Evolutionary conservation across 768 basidiomycete species (phyloP), one percentile per base, ranked within the genome.

Genomic region (Leccinum disarticulatum): DNA sequence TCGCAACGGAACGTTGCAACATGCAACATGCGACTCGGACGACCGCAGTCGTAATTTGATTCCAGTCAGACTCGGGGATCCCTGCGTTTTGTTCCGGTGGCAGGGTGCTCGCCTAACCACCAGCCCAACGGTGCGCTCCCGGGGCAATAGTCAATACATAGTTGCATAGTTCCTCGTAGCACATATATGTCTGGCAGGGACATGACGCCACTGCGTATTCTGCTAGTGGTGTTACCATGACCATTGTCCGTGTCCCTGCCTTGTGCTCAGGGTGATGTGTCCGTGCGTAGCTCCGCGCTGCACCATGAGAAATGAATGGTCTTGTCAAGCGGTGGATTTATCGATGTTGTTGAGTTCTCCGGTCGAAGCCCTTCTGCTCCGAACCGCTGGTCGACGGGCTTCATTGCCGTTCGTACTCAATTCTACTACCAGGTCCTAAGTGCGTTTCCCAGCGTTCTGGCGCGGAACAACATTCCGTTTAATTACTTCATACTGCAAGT

Each of bases 171-270:
- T 53, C 57, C 53, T 53, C 25, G 53, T 63, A 50, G 13, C 33
- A 35, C 33, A 35, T 30, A 55, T 52, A 25, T 51, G 50, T 58
- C 47, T 48, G 5, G 17, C 57, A 61, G 67, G 57, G 65, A 43
- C 64, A 61, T 61, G 58, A 66, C 61, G 69, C 69, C 62, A 61
- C 69, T 62, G 63, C 64, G 38, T 69, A 66, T 66, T 68, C 35
- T 58, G 27, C 48, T 17, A 49, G 48, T 49, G 27, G 35, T 61
- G 19, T 52, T 54, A 54, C 52, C 59, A 49, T 49, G 27, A 15
- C 48, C 25, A 25, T 49, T 28, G 48, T 11, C 48, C 14, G 55
- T 61, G 33, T 48, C 48, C 53, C 51, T 50, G 55, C 50, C 57
- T 54, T 61, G 55, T 55, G 33, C 50, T 66, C 69, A 71, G 69